Evolutionary conservation across 2,329 filamentous ascomycete species (phyloP).

Genomic region (Annulohypoxylon truncatum): DNA sequence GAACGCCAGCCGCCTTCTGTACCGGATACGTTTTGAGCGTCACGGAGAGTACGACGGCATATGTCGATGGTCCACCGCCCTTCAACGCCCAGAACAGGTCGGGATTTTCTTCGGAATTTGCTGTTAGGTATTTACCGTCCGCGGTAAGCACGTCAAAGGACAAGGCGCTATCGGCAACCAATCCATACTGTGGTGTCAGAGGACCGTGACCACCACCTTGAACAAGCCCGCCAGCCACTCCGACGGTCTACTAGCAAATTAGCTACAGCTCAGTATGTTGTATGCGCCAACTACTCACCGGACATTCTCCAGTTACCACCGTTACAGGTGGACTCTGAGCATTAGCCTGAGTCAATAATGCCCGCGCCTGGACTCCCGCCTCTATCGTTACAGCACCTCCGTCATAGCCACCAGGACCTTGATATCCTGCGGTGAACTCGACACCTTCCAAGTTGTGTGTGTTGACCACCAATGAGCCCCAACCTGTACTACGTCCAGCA

Average conservation of each 20-base stretch:
- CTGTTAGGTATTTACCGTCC: slow-evolving; percentile 57
- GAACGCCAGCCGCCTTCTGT: slow-evolving; percentile 55
- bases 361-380: slow-evolving; percentile 62
- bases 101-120: slow-evolving; percentile 57
- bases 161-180: slow-evolving; percentile 61
- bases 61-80: slow-evolving; percentile 65
- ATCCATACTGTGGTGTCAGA: slow-evolving; percentile 54
- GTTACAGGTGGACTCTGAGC: slow-evolving; percentile 53
- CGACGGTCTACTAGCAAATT: slow-evolving; percentile 59
- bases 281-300: slow-evolving; percentile 48
- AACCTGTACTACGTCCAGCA: slow-evolving; percentile 71
- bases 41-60: slow-evolving; percentile 63
- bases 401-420: slow-evolving; percentile 53
- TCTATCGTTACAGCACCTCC: slow-evolving; percentile 63
- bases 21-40: slow-evolving; percentile 65
- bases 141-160: slow-evolving; percentile 60
- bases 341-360: slow-evolving; percentile 57
- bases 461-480: slow-evolving; percentile 67
- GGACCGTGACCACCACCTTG: slow-evolving; percentile 67
- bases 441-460: slow-evolving; percentile 65
- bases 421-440: slow-evolving; percentile 53
- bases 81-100: slow-evolving; percentile 69
- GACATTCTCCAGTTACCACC: slow-evolving; percentile 65
- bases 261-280: not conserved
- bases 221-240: slow-evolving; percentile 69